Base-by-base conservation (phyloP, 371 early-diverging fungal genomes). In the Mortierella sp. region DNA sequence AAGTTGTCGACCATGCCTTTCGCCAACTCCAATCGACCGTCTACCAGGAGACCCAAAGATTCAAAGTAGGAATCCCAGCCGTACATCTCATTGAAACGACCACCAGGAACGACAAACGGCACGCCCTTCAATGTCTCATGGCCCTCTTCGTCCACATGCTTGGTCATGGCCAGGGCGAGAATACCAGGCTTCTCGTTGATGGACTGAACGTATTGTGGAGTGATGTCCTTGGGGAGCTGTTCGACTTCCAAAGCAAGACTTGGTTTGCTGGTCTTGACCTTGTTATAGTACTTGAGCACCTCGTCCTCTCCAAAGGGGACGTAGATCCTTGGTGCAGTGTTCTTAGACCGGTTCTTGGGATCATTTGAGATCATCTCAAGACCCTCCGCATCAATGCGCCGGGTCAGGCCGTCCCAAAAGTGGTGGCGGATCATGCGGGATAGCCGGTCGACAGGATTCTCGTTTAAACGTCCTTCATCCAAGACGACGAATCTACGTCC, bases 41-140 rank as follows among this genome's bases (percentile, higher is more conserved):
- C 97, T 14, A 88, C 88, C 40, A 96, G 70, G 34, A 98, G 79
- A 8, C 98, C 99, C 14, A 97, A 80, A 0, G 94, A 85, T 63
- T 94, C 95, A 83, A 98, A 98, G 73, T 97, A 97, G 29, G 92
- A 91, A 72, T 98, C 98, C 98, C 98, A 98, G 1, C 98, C 98
- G 76, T 98, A 98, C 94, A 96, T 96, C 82, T 98, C 99, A 79
- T 98, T 98, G 83, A 98, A 98, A 0, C 99, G 86, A 5, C 99
- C 99, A 37, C 99, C 99, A 1, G 98, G 99, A 0, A 98, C 98
- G 9, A 96, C 94, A 78, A 97, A 98, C 0, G 96, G 96, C 16
- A 92, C 90, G 6, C 96, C 96, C 13, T 80, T 80, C 52, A 89
- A 73, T 0, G 79, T 82, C n/a, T 74, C 67, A 6, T 81, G 79